phyloP scores from a whole-genome alignment of 306 rosid species.

The Styphnolobium japonicum region DNA sequence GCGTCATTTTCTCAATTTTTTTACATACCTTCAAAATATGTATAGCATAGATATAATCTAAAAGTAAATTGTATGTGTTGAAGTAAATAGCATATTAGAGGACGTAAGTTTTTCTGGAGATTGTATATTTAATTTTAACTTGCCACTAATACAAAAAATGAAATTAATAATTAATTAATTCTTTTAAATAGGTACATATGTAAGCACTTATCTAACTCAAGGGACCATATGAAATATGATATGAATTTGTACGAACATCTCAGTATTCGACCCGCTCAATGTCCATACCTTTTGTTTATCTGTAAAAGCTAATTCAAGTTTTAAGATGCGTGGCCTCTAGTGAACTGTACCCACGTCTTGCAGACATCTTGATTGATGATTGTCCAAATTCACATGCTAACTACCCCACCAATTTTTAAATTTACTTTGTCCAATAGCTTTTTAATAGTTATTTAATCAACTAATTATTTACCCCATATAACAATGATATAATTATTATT shows the following conservation, averaged over 20 bases:
- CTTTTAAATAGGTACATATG: not conserved
- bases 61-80: not conserved
- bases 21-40: not conserved
- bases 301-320: not conserved
- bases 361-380: constrained; percentile 8
- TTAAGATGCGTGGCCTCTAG: constrained; percentile 14
- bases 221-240: not conserved
- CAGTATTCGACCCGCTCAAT: constrained; percentile 14
- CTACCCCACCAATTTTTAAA: constrained; percentile 24
- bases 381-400: constrained; percentile 27
- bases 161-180: not conserved
- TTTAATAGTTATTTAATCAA: not conserved
- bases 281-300: not conserved
- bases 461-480: not conserved
- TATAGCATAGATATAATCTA: not conserved
- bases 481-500: not conserved
- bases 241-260: not conserved
- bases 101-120: not conserved
- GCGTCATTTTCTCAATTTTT: too few species aligned
- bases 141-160: not conserved
- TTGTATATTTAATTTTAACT: not conserved
- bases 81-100: too few species aligned
- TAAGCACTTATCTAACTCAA: not conserved
- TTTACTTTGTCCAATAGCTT: not conserved
- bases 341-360: not conserved